phyloP scores from a whole-genome alignment of 2,329 filamentous ascomycete species.

The Penicillium sp. region DNA sequence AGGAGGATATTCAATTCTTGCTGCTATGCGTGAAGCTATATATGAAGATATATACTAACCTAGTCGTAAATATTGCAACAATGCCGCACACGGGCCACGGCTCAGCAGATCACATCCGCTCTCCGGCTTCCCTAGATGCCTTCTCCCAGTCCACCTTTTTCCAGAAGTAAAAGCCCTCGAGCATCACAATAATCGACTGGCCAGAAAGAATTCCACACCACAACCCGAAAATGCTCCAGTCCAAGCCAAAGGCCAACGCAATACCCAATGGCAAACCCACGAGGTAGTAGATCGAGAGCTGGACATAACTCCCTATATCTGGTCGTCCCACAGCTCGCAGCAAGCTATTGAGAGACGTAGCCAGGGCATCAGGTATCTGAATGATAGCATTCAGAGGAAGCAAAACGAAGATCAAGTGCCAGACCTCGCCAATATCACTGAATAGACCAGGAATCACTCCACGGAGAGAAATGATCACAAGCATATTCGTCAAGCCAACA shows the following conservation, averaged over 20 bases:
- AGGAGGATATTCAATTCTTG: not conserved
- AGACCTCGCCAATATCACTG: constrained; percentile 64
- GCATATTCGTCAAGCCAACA: constrained; percentile 71
- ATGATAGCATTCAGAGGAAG: constrained; percentile 77
- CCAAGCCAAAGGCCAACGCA: constrained; percentile 66
- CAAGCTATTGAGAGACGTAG: constrained; percentile 73
- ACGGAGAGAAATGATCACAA: constrained; percentile 62
- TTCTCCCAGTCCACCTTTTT: constrained; percentile 12
- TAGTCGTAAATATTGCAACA: not conserved
- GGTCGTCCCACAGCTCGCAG: constrained; percentile 79
- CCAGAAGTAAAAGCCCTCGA: constrained; percentile 53
- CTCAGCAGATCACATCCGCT: constrained; percentile 3
- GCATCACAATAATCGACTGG: constrained; percentile 51
- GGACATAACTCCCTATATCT: constrained; percentile 79
- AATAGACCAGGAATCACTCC: constrained; percentile 70
- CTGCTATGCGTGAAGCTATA: not conserved
- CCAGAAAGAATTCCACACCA: constrained; percentile 73
- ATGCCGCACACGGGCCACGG: not conserved
- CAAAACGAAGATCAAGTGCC: constrained; percentile 60
- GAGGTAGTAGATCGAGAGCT: constrained; percentile 75
- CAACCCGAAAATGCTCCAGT: constrained; percentile 70
- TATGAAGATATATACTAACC: not conserved
- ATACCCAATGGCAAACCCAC: constrained; percentile 78
- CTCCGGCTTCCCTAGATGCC: constrained; percentile 5
- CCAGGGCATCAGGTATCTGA: constrained; percentile 77